A percentile compares a stretch with the other conserved stretches of the same genome.
Evolutionary conservation across 495 filamentous ascomycete genomes (phyloP).

Genomic region (Penicillium bialowiezense): DNA sequence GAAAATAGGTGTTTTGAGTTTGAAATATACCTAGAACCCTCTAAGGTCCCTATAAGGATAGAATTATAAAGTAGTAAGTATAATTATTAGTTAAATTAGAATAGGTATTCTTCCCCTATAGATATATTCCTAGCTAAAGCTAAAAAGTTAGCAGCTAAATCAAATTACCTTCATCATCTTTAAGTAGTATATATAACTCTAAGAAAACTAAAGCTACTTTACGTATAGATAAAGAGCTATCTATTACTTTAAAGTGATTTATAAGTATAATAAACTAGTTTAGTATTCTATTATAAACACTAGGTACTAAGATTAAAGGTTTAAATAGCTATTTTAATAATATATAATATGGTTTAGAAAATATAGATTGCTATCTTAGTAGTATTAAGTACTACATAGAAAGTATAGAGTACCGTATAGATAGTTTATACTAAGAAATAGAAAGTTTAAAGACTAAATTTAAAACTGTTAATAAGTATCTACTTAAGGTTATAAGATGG

Average conservation of each 20-base stretch:
- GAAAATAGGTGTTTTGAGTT: neutral
- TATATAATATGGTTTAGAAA: neutral
- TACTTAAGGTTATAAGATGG: slow-evolving; percentile 3
- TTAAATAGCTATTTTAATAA: neutral
- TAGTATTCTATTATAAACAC: neutral
- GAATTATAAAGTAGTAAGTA: neutral
- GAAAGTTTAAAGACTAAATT: neutral
- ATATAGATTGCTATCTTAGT: neutral
- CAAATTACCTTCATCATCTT: neutral
- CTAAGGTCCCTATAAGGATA: neutral
- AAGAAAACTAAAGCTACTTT: neutral
- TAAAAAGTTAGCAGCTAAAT: neutral
- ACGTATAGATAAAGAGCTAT: neutral
- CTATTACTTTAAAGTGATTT: neutral
- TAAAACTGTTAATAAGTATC: neutral
- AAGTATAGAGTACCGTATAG: neutral
- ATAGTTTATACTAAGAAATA: neutral
- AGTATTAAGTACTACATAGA: neutral
- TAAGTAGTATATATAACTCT: neutral
- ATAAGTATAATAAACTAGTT: neutral
- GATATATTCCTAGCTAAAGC: neutral
- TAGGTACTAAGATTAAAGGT: neutral
- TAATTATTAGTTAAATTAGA: neutral
- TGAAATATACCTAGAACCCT: neutral
- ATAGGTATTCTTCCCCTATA: neutral